Evolutionary conservation across 2,329 filamentous ascomycete species (phyloP).

Genomic region (Penicillium italicum): DNA sequence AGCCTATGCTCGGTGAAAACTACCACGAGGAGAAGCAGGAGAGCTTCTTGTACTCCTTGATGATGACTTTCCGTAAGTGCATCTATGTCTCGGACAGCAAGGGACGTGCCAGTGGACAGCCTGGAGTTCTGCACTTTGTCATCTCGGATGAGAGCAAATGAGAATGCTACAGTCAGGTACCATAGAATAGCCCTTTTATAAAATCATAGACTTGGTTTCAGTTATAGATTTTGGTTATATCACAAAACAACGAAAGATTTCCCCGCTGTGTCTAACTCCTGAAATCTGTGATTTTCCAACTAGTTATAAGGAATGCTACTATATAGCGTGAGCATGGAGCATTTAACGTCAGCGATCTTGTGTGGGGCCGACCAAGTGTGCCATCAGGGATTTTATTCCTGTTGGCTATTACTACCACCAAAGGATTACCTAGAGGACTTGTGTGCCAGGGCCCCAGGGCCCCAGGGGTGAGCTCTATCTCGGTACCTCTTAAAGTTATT

Average conservation of each 20-base stretch:
- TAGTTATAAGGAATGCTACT: neutral
- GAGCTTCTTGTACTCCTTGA: constrained; percentile 47
- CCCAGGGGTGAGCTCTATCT: too few relatives aligned
- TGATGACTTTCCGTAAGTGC: constrained; percentile 47
- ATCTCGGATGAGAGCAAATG: constrained; percentile 10
- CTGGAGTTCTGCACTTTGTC: constrained; percentile 23
- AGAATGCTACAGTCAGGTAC: neutral
- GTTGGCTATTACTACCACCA: too few relatives aligned
- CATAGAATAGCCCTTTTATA: neutral
- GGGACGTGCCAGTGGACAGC: constrained; percentile 19
- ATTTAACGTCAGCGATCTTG: neutral
- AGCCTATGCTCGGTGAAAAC: constrained; percentile 53
- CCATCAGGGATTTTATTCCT: too few relatives aligned
- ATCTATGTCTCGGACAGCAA: constrained; percentile 45
- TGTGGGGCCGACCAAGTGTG: too few relatives aligned
- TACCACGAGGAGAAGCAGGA: constrained; percentile 43
- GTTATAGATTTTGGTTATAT: neutral
- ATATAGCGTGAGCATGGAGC: neutral
- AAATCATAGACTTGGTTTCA: constrained; percentile 1
- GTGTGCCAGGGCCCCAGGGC: too few relatives aligned
- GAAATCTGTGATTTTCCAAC: neutral
- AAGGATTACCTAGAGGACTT: too few relatives aligned
- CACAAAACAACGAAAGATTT: neutral
- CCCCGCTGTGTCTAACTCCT: neutral
- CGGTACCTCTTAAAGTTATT: too few relatives aligned